phyloP scores from a whole-genome alignment of 768 basidiomycete genomes.

The Mycena belliarum region DNA sequence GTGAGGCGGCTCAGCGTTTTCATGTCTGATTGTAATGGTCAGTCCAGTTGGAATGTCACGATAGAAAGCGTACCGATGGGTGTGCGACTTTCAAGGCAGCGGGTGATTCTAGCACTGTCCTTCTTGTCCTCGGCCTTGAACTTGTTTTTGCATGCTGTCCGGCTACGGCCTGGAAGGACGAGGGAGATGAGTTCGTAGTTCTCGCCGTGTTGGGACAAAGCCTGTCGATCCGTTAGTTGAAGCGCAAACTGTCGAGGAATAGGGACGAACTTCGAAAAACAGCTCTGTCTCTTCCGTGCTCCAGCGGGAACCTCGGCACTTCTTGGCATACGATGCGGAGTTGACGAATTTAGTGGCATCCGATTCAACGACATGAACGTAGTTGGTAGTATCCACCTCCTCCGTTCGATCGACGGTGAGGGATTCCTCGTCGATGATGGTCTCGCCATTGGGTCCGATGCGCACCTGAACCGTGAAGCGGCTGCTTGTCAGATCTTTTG shows the following conservation, averaged over 20 bases:
- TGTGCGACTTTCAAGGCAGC: constrained; percentile 70
- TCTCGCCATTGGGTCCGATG: constrained; percentile 84
- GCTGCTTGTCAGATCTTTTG: constrained; percentile 61
- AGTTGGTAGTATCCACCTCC: constrained; percentile 64
- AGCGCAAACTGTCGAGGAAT: not conserved
- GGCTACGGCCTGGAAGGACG: constrained; percentile 79
- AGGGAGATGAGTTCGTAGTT: constrained; percentile 92
- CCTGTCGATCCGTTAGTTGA: constrained; percentile 47
- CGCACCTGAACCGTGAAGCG: constrained; percentile 85
- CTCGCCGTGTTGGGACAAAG: constrained; percentile 86
- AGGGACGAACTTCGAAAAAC: constrained; percentile 73
- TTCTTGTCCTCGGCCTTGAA: constrained; percentile 89
- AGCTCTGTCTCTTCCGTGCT: constrained; percentile 86
- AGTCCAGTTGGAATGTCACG: not conserved
- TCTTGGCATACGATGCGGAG: constrained; percentile 78
- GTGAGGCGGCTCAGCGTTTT: constrained; percentile 75
- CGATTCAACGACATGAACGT: constrained; percentile 79
- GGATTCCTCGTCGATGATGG: constrained; percentile 84
- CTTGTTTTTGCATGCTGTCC: constrained; percentile 90
- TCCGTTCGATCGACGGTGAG: constrained; percentile 78
- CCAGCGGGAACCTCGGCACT: constrained; percentile 84
- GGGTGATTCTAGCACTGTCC: constrained; percentile 73
- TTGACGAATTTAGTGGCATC: constrained; percentile 87
- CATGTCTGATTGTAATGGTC: constrained; percentile 53
- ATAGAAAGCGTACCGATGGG: constrained; percentile 63